Evolutionary conservation across 345 rosid genomes (phyloP), one percentile per base, ranked within the genome.

Genomic region (Rhodomyrtus tomentosa): DNA sequence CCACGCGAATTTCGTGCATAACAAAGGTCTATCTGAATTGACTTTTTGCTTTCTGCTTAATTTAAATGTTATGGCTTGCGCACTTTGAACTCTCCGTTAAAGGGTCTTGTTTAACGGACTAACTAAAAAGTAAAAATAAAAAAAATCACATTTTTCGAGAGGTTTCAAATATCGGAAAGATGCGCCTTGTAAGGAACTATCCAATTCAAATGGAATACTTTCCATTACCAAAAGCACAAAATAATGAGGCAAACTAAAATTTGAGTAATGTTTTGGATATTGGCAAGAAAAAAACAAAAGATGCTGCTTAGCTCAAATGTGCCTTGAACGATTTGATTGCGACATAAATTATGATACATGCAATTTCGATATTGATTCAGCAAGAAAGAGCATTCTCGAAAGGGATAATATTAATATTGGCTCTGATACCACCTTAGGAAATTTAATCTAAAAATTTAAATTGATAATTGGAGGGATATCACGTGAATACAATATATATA

Each of bases 11-110:
- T 59, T 29, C 1, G 11, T 29, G 29, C 11, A 16, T 1, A 32
- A n/a, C n/a, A 0, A 32, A 13, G 13, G 5, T 68, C 10, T 32
- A 36, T 32, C 3, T 7, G 0, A 18, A 32, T 68, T 18, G 76
- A 32, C 12, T 32, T 68, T 68, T 32, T 18, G 12, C 2, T 68
- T 62, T 36, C 16, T 5, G 0, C 12, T 16, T 16, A 16, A 62
- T 62, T 40, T 29, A 29, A 18, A 18, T 18, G 2, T 13, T 9
- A 21, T n/a, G 21, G 32, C 4, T 62, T 4, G 7, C 3, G 55
- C 4, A 4, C 76, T 68, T 32, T 21, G 32, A 16, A 29, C 74
- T 29, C 7, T 32, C 32, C 14, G 5, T 4, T 9, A 18, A 32
- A 10, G 6, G 24, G 25, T 38, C 13, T 18, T 68, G 76, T 32